Percentiles rank a stretch among this genome's conserved stretches.
Evolutionary conservation across 225 moss, liverwort and hornwort species (phyloP).

Genomic region (Bryum argenteum): DNA sequence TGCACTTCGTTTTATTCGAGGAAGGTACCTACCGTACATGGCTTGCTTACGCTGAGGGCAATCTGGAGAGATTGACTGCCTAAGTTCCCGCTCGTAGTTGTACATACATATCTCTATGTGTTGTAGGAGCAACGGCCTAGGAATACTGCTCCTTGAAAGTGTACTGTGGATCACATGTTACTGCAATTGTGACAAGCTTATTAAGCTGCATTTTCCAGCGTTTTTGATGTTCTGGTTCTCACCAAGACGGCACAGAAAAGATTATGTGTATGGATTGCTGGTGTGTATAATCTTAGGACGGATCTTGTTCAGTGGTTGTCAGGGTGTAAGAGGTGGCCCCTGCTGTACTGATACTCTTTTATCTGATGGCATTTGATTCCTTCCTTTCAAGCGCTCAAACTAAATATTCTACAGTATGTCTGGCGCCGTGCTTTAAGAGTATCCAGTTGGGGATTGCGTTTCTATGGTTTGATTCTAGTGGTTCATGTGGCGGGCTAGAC

Average conservation of each 20-base stretch:
- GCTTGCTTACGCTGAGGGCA: conserved; percentile 14
- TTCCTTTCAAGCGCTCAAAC: too few relatives aligned
- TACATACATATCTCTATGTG: conserved; percentile 2
- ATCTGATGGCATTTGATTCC: too few relatives aligned
- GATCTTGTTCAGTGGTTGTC: not conserved
- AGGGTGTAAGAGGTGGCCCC: not conserved
- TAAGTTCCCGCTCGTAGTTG: not conserved
- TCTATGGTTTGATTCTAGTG: too few relatives aligned
- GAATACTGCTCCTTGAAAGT: not conserved
- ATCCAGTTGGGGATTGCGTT: too few relatives aligned
- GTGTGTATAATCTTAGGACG: not conserved
- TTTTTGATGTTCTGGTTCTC: not conserved
- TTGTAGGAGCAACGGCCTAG: not conserved
- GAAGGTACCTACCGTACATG: conserved; percentile 1
- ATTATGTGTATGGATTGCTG: not conserved
- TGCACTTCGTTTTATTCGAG: conserved; percentile 24
- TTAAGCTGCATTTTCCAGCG: not conserved
- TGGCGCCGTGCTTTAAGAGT: too few relatives aligned
- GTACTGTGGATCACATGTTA: not conserved
- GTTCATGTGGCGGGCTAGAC: too few relatives aligned
- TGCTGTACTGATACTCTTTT: too few relatives aligned
- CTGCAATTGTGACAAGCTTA: conserved; percentile 14
- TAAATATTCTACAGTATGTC: too few relatives aligned
- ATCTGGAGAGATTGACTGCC: conserved; percentile 10
- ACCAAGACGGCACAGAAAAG: not conserved